Base-by-base conservation (phyloP, 2,329 filamentous ascomycete genomes). In the Periglandula ipomoeae region DNA sequence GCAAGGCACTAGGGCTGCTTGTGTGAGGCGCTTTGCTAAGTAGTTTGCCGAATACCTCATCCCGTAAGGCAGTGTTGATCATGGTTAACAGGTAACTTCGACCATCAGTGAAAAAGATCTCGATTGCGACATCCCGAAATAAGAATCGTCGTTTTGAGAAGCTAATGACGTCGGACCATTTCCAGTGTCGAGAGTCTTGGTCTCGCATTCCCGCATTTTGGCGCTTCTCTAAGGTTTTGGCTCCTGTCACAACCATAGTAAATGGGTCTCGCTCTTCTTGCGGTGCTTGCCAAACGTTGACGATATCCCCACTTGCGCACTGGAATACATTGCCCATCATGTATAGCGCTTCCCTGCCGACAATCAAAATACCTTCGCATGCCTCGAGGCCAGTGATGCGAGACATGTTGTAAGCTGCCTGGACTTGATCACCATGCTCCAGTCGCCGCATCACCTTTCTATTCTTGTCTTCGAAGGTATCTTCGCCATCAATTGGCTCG, bases 311-410 rank as follows among this genome's bases (percentile, higher is more conserved):
- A 60, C 96, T 93, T 2, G 87, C 84, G 54, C 91, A 82, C 61
- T 97, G 91, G 63, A 98, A 97, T 60, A 95, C 91, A 57, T 93
- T 91, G 67, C 98, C 93, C 66, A 97, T 85, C 56, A 98, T 84
- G 62, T 98, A 98, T 15, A 98, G 76, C 43, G 83, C 85, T 57
- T 91, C 86, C 65, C 95, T 95, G 17, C 93, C 93, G 37, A 97
- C 77, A 48, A 98, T 94, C 30, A 98, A 73, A 38, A 98, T 82
- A 7, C 93, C 93, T 64, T 98, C 94, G 52, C 87, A 89, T 8
- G 90, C 90, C 62, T 98, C 93, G 4, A 98, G 74, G 9, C 93
- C 93, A 27, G 95, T 84, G 48, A 98, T 91, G 10, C 93, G 84
- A 15, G 93, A 97, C 44, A 97, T 84, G 58, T 98, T 98, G 73